Evolutionary conservation across 139 green algal genomes (phyloP).

Genomic region (Limnomonas spitsbergensis): DNA sequence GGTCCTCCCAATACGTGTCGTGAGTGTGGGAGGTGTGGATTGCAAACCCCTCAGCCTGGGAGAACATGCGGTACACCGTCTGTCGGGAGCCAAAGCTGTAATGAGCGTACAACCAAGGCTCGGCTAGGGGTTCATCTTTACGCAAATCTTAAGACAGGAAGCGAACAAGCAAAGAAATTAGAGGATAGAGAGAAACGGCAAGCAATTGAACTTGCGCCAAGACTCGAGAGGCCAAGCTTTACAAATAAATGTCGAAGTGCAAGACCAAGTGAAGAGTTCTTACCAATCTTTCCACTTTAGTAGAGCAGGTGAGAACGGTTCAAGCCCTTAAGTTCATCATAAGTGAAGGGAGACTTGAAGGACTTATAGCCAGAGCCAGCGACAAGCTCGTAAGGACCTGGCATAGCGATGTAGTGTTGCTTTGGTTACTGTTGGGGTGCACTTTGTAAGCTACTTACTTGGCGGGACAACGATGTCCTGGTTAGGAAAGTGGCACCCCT

Average conservation of each 20-base stretch:
- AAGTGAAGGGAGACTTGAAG: conserved; percentile 6
- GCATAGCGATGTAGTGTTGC: no score
- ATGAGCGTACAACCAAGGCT: no score
- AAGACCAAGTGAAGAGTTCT: neutral
- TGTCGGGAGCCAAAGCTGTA: conserved; percentile 18
- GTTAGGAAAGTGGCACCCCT: conserved; percentile 4
- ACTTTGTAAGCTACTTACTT: no score
- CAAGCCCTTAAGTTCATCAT: neutral
- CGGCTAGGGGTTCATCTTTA: no score
- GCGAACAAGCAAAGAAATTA: no score
- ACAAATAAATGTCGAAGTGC: no score
- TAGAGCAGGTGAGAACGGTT: conserved; percentile 8
- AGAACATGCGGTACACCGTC: conserved; percentile 14
- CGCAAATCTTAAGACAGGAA: no score
- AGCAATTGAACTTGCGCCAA: no score
- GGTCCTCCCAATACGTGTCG: conserved; percentile 8
- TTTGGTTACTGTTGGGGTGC: no score
- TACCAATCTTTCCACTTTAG: conserved; percentile 18
- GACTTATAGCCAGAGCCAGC: neutral
- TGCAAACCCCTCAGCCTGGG: neutral
- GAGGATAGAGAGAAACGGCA: no score
- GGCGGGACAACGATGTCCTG: conserved; percentile 22
- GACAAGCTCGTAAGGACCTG: neutral
- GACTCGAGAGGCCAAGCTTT: no score
- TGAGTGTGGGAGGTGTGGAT: conserved; percentile 9